These are phyloP conservation scores for Borealophlyctis nickersoniae DNA, from an alignment of 192 early-diverging fungal species.

Conservation along the genomic window DNA sequence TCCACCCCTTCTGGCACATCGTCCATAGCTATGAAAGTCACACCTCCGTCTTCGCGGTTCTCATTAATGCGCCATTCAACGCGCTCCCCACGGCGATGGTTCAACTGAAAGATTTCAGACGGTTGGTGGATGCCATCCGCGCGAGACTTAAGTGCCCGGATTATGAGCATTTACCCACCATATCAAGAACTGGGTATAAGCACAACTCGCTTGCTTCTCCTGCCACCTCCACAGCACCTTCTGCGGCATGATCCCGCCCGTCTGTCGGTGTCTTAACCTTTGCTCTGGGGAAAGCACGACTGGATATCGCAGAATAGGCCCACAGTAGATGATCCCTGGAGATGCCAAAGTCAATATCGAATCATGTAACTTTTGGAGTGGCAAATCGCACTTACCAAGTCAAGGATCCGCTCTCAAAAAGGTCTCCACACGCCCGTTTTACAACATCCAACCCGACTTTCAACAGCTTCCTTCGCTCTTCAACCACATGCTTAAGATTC, in stretches of 20 bases:
- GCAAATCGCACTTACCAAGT: slow-evolving; percentile 12
- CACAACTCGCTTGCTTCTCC: slow-evolving; percentile 38
- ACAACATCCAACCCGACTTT: slow-evolving; percentile 15
- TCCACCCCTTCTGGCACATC: slow-evolving; percentile 18
- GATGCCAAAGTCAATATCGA: too few species aligned
- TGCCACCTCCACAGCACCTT: slow-evolving; percentile 14
- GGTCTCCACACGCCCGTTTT: slow-evolving; percentile 19
- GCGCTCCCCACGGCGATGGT: slow-evolving; percentile 37
- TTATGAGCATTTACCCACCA: too few species aligned
- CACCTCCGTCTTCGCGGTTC: slow-evolving; percentile 18
- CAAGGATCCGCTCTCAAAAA: slow-evolving; percentile 13
- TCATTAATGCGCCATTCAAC: slow-evolving; percentile 40
- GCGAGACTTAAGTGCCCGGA: too few species aligned
- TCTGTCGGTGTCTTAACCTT: slow-evolving; percentile 11
- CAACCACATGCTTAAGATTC: slow-evolving; percentile 32
- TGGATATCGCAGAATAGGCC: slow-evolving; percentile 44
- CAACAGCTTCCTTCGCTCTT: slow-evolving; percentile 31
- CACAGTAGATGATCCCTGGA: slow-evolving; percentile 34
- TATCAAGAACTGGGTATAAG: slow-evolving; percentile 49
- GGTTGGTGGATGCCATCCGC: too few species aligned
- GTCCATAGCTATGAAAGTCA: slow-evolving; percentile 33
- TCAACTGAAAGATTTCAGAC: slow-evolving; percentile 25
- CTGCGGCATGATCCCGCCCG: slow-evolving; percentile 10
- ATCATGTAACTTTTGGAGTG: too few species aligned
- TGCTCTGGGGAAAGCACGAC: slow-evolving; percentile 41